phyloP scores from a whole-genome alignment of 768 basidiomycete species.

The Xerocomellus dryophilus region DNA sequence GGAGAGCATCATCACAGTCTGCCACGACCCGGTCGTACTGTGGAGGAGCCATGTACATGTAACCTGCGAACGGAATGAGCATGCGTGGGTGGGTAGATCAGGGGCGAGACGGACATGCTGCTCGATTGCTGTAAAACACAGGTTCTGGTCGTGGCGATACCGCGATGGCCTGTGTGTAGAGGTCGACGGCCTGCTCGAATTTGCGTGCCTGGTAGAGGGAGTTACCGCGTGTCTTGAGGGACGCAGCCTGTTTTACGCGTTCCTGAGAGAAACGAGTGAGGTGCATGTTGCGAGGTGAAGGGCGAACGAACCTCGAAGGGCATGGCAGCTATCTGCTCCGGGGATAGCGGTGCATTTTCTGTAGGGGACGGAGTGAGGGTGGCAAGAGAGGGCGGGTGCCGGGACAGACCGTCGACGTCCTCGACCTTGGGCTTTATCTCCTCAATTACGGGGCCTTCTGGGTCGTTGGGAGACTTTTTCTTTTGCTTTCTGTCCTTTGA shows the following conservation, averaged over 20 bases:
- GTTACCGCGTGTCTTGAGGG: conserved; percentile 72
- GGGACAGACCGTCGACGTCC: conserved; percentile 32
- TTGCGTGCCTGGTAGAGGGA: conserved; percentile 61
- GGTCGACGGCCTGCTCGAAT: conserved; percentile 55
- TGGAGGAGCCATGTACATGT: conserved; percentile 87
- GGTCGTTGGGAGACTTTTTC: conserved; percentile 53
- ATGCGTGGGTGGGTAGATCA: neutral
- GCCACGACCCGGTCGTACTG: conserved; percentile 76
- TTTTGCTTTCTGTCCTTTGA: conserved; percentile 47
- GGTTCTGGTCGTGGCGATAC: conserved; percentile 79
- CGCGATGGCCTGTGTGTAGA: conserved; percentile 74
- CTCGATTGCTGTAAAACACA: conserved; percentile 95
- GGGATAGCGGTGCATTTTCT: conserved; percentile 45
- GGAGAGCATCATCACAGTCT: conserved; percentile 88
- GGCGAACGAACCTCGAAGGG: conserved; percentile 49
- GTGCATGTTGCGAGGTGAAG: neutral
- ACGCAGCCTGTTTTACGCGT: conserved; percentile 56
- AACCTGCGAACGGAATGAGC: conserved; percentile 49
- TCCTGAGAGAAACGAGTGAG: conserved; percentile 44
- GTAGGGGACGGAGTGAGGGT: conserved; percentile 7
- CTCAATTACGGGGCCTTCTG: conserved; percentile 77
- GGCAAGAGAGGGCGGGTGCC: neutral
- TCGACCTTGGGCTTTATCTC: conserved; percentile 54
- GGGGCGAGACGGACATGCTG: conserved; percentile 68
- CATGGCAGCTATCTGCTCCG: conserved; percentile 56